A percentile compares a stretch with the other conserved stretches of the same genome.
Conservation (phyloP, 768 basidiomycete genomes). For the Rubroboletus satanas region DNA sequence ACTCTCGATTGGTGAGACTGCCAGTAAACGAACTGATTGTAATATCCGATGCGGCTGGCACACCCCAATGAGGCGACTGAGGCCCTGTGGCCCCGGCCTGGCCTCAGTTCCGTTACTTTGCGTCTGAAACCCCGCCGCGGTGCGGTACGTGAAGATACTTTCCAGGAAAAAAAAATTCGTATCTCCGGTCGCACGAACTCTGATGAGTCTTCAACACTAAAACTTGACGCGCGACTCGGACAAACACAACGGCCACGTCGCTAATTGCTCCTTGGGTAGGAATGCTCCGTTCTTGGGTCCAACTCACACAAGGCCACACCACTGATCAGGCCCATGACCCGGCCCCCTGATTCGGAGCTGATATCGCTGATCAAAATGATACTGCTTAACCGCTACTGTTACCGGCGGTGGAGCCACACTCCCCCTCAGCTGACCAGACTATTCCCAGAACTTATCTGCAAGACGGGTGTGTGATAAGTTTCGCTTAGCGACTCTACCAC, state of each 20-base stretch:
- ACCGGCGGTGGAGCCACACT: too few species aligned
- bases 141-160: not conserved
- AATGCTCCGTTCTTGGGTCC: not conserved
- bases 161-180: too few species aligned
- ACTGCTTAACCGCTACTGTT: too few species aligned
- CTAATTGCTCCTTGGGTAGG: not conserved
- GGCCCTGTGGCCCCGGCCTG: not conserved
- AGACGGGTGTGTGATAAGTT: too few species aligned
- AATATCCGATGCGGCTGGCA: slow-evolving; percentile 13
- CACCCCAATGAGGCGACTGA: not conserved
- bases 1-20: slow-evolving; percentile 12
- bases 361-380: too few species aligned
- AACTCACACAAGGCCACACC: too few species aligned
- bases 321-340: too few species aligned
- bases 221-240: not conserved
- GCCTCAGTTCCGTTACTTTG: not conserved
- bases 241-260: not conserved
- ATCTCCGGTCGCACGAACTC: not conserved
- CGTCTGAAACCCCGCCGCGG: not conserved
- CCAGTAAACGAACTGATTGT: slow-evolving; percentile 14
- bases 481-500: too few species aligned
- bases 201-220: not conserved
- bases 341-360: too few species aligned
- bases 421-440: too few species aligned
- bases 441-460: too few species aligned